Evolutionary conservation across 176 grass and related monocot genomes (phyloP).

Genomic region (Avena eriantha): DNA sequence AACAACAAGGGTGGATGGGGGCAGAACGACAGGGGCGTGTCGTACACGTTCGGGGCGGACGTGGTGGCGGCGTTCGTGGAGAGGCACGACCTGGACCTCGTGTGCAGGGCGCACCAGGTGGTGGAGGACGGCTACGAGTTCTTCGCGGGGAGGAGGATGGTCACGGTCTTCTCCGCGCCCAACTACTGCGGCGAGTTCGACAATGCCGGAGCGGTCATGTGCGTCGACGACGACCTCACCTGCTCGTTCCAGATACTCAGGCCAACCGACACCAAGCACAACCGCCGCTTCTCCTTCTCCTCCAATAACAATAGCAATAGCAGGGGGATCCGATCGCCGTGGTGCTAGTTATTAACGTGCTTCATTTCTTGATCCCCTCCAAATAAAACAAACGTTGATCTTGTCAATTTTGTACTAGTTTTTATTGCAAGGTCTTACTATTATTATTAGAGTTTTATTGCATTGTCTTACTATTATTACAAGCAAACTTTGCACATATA

Average conservation of each 20-base stretch:
- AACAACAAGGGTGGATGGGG: slow-evolving; percentile 40
- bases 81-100: slow-evolving; percentile 62
- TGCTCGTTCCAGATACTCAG: slow-evolving; percentile 54
- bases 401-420: no score
- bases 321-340: background rate
- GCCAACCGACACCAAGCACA: background rate
- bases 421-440: no score
- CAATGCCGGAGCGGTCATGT: slow-evolving; percentile 53
- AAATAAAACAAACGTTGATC: no score
- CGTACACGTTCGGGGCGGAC: slow-evolving; percentile 66
- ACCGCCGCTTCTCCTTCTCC: background rate
- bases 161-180: slow-evolving; percentile 57
- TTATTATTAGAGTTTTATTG: no score
- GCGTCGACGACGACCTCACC: slow-evolving; percentile 44
- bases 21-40: slow-evolving; percentile 60
- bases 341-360: background rate
- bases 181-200: slow-evolving; percentile 66
- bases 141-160: slow-evolving; percentile 38
- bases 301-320: background rate
- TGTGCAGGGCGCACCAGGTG: slow-evolving; percentile 74
- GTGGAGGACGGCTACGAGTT: slow-evolving; percentile 58
- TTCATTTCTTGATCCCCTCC: no score
- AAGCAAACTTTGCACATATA: no score
- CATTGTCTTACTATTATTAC: no score
- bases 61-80: slow-evolving; percentile 50